Base-by-base conservation (phyloP, 768 basidiomycete genomes). In the Rhizopogon vesiculosus region DNA sequence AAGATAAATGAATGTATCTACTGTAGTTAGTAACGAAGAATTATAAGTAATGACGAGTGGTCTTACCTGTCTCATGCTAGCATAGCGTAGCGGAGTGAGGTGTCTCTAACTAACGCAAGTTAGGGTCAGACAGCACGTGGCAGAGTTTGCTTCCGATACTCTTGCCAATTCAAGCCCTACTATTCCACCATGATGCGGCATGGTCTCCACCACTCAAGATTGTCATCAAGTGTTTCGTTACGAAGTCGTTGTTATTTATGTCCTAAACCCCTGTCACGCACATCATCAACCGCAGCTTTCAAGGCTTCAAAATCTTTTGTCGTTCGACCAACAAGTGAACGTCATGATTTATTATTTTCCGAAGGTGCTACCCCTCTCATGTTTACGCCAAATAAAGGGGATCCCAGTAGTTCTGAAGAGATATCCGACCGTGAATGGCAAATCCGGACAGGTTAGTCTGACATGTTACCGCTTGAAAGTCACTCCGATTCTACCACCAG, bases 361-460 rank as follows among this genome's bases (percentile, higher is more conserved):
- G 55, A 53, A 15, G 51, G 42, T 31, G 40, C 62, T 2, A 61
- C 56, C 25, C 22, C 63, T 13, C 53, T 59, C 29, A 67, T 57
- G 66, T 66, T 70, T 33, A 59, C 64, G 16, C 57, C 66, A 39
- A 63, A 61, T 56, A 48, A 58, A 25, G 19, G 45, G 13, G 51
- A 57, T 15, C 60, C 62, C 5, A 25, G 56, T 6, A 38, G 53
- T 10, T 58, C 57, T 3, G 43, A 51, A 12, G 63, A 63, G 40
- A 46, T 90, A 7, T 80, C 86, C 1, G 89, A 91, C 66, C 74
- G 76, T 7, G 89, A 91, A 61, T 91, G 89, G 89, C 82, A 89
- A 63, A 77, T 90, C 49, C 83, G 87, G 25, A 88, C 87, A 62
- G 88, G 89, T 86, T 56, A 39, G 70, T 61, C 43, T 49, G 38